A percentile compares a stretch with the other conserved stretches of the same genome.
These are phyloP conservation scores for Pseudocercospora eumusae DNA, from an alignment of 2,329 filamentous ascomycete genomes.

Conservation along the genomic window DNA sequence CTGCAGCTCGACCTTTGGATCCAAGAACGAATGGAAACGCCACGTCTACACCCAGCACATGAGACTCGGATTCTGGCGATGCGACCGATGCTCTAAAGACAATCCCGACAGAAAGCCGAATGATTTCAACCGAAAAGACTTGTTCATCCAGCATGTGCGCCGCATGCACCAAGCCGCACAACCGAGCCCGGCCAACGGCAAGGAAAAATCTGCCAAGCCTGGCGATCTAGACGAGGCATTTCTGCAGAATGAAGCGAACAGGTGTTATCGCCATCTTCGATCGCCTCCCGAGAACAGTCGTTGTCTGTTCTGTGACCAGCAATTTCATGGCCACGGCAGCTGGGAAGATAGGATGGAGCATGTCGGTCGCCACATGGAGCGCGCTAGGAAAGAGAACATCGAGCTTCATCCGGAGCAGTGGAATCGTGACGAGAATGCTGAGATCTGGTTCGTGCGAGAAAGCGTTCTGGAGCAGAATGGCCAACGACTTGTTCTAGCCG, in stretches of 20 bases:
- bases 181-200: constrained; percentile 1
- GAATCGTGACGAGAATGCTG: not conserved
- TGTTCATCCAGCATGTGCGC: constrained; percentile 84
- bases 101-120: constrained; percentile 45
- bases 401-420: constrained; percentile 1
- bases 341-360: constrained; percentile 90
- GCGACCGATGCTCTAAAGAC: constrained; percentile 58
- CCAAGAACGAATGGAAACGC: constrained; percentile 95
- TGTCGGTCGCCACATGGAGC: constrained; percentile 77
- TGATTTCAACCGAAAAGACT: constrained; percentile 89
- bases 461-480: not conserved
- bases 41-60: constrained; percentile 82
- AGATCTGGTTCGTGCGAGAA: constrained; percentile 4
- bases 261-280: constrained; percentile 63
- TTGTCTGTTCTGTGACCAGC: constrained; percentile 66
- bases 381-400: not conserved
- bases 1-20: constrained; percentile 70
- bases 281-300: constrained; percentile 60
- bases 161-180: constrained; percentile 71
- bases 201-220: not conserved
- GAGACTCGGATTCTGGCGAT: constrained; percentile 72
- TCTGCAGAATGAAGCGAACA: constrained; percentile 57
- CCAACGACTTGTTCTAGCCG: not conserved
- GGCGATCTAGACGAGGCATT: constrained; percentile 7
- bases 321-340: constrained; percentile 63